These are phyloP conservation scores for Casaregolazyma suthepensis DNA, from an alignment of 1,139 yeast genomes.

Conservation along the genomic window DNA sequence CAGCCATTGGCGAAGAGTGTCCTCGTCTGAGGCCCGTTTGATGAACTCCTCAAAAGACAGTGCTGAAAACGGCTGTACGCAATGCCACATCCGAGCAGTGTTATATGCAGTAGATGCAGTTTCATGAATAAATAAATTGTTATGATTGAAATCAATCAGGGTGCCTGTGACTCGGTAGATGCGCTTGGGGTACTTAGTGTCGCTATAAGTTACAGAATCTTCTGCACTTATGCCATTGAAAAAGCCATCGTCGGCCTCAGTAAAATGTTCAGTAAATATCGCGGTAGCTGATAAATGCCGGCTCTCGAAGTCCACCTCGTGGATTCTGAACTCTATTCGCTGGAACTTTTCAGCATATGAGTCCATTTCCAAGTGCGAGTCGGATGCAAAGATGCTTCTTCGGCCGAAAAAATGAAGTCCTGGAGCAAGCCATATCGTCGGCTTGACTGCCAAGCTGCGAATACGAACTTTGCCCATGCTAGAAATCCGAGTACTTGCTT, in stretches of 20 bases:
- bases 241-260: not conserved
- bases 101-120: slow-evolving; percentile 1
- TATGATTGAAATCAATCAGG: slow-evolving; percentile 1
- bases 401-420: not conserved
- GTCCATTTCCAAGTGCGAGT: not conserved
- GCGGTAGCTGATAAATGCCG: not conserved
- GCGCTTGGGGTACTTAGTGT: not conserved
- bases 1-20: not conserved
- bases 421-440: not conserved
- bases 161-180: not conserved
- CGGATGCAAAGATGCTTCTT: not conserved
- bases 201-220: not conserved
- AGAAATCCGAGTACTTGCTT: not conserved
- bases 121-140: slow-evolving; percentile 1
- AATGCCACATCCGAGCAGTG: not conserved
- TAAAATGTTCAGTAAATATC: not conserved
- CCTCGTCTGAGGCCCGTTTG: not conserved
- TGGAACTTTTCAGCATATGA: not conserved
- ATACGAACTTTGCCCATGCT: not conserved
- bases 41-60: slow-evolving; percentile 1
- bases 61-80: slow-evolving; percentile 1
- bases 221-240: not conserved
- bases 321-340: not conserved
- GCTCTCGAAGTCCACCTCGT: not conserved
- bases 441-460: not conserved